Conservation (phyloP, 2,329 filamentous ascomycete genomes). For the Colletotrichum chrysophilum region DNA sequence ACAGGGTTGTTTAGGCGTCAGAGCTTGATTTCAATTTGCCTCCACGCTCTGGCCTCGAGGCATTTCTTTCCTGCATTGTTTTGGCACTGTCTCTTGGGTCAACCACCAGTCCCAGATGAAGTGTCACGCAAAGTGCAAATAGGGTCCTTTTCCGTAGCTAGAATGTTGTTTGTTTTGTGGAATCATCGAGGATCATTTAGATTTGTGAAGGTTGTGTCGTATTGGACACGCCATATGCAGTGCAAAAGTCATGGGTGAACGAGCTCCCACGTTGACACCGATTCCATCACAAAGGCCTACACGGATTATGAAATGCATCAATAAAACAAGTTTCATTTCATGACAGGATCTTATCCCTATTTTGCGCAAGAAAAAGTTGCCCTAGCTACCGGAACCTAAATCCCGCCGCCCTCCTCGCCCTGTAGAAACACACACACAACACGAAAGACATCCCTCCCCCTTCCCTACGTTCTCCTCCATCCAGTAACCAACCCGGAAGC, state of each 20-base stretch:
- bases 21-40: constrained; percentile 11
- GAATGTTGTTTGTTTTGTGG: constrained; percentile 15
- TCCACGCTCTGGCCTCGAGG: constrained; percentile 12
- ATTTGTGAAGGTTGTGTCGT: background rate
- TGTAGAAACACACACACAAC: background rate
- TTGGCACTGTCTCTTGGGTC: constrained; percentile 3
- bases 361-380: constrained; percentile 1
- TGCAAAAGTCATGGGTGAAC: background rate
- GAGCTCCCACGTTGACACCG: background rate
- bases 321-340: constrained; percentile 6
- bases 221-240: background rate
- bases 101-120: background rate
- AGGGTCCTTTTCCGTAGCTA: background rate
- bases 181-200: background rate
- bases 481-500: background rate
- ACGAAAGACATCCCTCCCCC: background rate
- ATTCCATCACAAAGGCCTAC: background rate
- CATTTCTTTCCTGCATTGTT: constrained; percentile 10
- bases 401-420: background rate
- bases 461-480: background rate
- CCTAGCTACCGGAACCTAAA: background rate
- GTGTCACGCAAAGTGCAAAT: background rate
- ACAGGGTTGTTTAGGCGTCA: constrained; percentile 23
- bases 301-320: background rate
- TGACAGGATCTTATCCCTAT: constrained; percentile 13